Conservation (phyloP, 495 filamentous ascomycete genomes). For the Lindgomyces ingoldianus region DNA sequence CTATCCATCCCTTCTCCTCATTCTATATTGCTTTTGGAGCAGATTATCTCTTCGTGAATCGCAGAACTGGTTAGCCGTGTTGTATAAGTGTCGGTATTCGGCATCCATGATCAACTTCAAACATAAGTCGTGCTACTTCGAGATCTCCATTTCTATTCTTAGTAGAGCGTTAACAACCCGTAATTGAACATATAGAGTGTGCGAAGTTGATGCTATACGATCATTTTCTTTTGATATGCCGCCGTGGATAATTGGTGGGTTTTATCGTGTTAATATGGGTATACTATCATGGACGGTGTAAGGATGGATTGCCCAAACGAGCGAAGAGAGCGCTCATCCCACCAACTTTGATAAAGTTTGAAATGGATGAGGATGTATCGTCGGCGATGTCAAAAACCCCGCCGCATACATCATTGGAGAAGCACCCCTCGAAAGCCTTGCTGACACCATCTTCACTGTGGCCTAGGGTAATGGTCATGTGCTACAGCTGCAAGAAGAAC, state of each 20-base stretch:
- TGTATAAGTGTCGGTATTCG: background rate
- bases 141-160: constrained; percentile 5
- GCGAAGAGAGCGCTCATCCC: background rate
- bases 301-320: background rate
- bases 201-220: constrained; percentile 1
- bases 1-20: background rate
- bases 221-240: background rate
- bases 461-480: background rate
- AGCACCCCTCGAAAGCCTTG: too few species aligned
- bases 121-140: background rate
- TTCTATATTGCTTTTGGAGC: background rate
- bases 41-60: background rate
- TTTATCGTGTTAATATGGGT: background rate
- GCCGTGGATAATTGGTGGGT: constrained; percentile 4
- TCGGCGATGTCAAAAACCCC: background rate
- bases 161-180: background rate
- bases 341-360: background rate
- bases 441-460: background rate
- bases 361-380: background rate
- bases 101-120: constrained; percentile 13
- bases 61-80: constrained; percentile 2
- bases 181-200: background rate
- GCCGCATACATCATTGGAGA: background rate
- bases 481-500: background rate
- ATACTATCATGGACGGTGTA: background rate